Conservation (phyloP, 2,329 filamentous ascomycete genomes). For the Ceratocystis cubensis region DNA sequence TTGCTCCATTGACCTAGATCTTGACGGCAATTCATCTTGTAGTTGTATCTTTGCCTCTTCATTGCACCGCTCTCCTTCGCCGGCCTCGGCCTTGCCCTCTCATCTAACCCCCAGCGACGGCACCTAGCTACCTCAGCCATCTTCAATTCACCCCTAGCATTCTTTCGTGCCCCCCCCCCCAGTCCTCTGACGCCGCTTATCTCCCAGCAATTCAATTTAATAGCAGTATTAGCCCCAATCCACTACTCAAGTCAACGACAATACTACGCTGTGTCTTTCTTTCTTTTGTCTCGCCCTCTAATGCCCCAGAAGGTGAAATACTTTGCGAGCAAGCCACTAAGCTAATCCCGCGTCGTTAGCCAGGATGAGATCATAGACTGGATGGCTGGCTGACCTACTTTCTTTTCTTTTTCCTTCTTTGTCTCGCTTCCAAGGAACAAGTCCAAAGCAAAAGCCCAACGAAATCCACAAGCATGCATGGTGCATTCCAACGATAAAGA, state of each 20-base stretch:
- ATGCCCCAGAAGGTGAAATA: too few species aligned
- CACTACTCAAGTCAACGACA: background rate
- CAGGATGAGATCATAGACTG: background rate
- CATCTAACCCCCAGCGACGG: background rate
- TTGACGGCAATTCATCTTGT: background rate
- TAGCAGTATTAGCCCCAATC: too few species aligned
- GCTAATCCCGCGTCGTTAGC: background rate
- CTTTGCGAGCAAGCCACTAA: background rate
- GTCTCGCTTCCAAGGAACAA: too few species aligned
- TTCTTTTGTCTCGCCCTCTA: background rate
- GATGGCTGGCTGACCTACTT: background rate
- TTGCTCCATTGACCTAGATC: too few species aligned
- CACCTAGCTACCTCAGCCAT: background rate
- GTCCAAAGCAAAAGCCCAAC: background rate
- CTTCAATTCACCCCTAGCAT: too few species aligned
- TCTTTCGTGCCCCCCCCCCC: too few species aligned
- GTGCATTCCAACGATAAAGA: constrained; percentile 7
- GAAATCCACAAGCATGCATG: constrained; percentile 8
- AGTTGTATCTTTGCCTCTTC: background rate
- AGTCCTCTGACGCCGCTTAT: too few species aligned
- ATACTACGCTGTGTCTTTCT: background rate
- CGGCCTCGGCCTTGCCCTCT: background rate
- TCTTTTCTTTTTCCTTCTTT: background rate
- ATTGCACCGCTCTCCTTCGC: background rate
- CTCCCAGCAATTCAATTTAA: too few species aligned